Conservation (phyloP, 169 alveolate species). For the Plasmodium adleri region DNA sequence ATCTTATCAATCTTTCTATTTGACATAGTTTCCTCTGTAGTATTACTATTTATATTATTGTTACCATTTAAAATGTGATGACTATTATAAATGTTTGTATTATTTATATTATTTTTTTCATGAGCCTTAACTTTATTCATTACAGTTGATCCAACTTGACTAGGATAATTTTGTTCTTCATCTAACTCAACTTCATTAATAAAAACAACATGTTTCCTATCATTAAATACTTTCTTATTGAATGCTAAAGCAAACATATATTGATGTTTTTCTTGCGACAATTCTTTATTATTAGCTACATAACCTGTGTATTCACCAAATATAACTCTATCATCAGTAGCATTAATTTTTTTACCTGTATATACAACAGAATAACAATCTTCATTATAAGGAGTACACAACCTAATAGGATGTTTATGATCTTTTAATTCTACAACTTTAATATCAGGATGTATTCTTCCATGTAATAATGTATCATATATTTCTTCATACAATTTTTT, state of each 20-base stretch:
- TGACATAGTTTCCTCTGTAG: background rate
- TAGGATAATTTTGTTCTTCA: conserved; percentile 37
- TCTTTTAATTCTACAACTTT: conserved; percentile 87
- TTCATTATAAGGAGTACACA: conserved; percentile 89
- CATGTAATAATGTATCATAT: conserved; percentile 82
- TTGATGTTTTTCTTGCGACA: conserved; percentile 84
- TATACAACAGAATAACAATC: conserved; percentile 90
- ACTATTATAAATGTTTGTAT: background rate
- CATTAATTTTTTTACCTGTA: conserved; percentile 85
- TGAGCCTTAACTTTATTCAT: background rate
- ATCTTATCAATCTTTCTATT: background rate
- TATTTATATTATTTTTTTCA: background rate
- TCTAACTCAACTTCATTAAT: conserved; percentile 82
- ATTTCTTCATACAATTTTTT: conserved; percentile 78
- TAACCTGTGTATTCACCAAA: conserved; percentile 92
- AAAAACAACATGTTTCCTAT: conserved; percentile 83
- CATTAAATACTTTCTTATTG: conserved; percentile 87
- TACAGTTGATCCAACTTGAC: background rate
- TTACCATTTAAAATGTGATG: background rate
- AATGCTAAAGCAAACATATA: conserved; percentile 89
- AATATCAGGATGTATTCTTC: conserved; percentile 87
- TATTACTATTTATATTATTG: background rate
- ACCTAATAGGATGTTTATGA: conserved; percentile 89
- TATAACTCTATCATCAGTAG: conserved; percentile 81
- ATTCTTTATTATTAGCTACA: conserved; percentile 85